Percentiles rank a stretch among this genome's conserved stretches.
phyloP scores from a whole-genome alignment of 179 eudicot species.

The Pouteria campechiana region DNA sequence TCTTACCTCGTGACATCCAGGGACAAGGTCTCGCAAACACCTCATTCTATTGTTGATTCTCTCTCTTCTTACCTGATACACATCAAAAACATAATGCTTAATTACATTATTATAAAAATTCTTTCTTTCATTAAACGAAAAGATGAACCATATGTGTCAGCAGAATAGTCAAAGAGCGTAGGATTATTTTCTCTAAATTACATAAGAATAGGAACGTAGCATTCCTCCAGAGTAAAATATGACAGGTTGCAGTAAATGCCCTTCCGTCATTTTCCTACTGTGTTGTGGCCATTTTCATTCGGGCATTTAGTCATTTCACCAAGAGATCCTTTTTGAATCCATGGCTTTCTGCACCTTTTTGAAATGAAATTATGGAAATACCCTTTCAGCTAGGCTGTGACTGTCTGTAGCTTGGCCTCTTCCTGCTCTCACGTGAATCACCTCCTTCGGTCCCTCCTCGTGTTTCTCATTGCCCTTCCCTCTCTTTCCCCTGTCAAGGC shows the following conservation, averaged over 20 bases:
- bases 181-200: background rate
- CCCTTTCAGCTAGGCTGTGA: slow-evolving; percentile 96
- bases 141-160: background rate
- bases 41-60: slow-evolving; percentile 75
- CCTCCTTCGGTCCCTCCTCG: slow-evolving; percentile 54
- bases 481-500: slow-evolving; percentile 34
- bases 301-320: too few species aligned
- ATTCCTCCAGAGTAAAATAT: background rate
- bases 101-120: background rate
- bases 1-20: slow-evolving; percentile 89
- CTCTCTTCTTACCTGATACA: slow-evolving; percentile 58
- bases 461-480: slow-evolving; percentile 28
- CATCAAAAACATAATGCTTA: background rate
- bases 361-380: slow-evolving; percentile 4
- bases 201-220: background rate
- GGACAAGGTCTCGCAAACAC: slow-evolving; percentile 82
- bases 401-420: slow-evolving; percentile 98
- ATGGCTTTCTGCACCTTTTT: background rate
- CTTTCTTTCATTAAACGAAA: background rate
- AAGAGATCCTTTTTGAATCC: too few species aligned
- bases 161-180: background rate
- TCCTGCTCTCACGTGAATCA: slow-evolving; percentile 92
- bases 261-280: too few species aligned
- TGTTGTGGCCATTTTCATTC: too few species aligned
- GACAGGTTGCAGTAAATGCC: too few species aligned